A percentile compares a stretch with the other conserved stretches of the same genome.
These are phyloP conservation scores for Cucurbitaria berberidis DNA, from an alignment of 2,329 filamentous ascomycete genomes.

Conservation along the genomic window DNA sequence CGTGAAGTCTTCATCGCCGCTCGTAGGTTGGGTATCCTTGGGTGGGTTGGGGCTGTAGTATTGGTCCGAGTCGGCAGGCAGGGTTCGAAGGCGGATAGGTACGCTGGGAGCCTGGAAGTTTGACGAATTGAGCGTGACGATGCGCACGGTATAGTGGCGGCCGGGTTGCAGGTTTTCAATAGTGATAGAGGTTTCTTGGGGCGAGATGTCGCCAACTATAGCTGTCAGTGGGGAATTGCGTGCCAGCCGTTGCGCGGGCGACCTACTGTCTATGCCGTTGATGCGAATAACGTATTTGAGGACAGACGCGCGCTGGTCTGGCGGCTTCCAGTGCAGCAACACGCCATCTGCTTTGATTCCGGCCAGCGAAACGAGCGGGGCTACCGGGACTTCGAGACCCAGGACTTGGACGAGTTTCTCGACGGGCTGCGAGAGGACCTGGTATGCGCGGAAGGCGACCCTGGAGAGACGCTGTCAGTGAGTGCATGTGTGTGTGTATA, in stretches of 20 bases:
- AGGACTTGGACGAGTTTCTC: conserved; percentile 89
- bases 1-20: conserved; percentile 52
- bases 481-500: not conserved
- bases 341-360: conserved; percentile 87
- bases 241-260: not conserved
- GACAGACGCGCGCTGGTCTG: conserved; percentile 69
- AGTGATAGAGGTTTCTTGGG: conserved; percentile 84
- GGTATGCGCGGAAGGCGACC: conserved; percentile 84
- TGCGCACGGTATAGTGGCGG: conserved; percentile 90
- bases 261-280: conserved; percentile 85
- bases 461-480: conserved; percentile 52
- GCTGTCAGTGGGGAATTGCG: conserved; percentile 15
- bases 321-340: conserved; percentile 87
- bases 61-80: conserved; percentile 51
- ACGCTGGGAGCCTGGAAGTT: conserved; percentile 92
- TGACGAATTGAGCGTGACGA: conserved; percentile 87
- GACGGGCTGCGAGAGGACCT: conserved; percentile 88
- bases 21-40: conserved; percentile 52
- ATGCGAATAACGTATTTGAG: conserved; percentile 91
- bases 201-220: conserved; percentile 81
- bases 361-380: conserved; percentile 87
- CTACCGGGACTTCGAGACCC: conserved; percentile 89
- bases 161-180: conserved; percentile 86
- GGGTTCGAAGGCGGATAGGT: conserved; percentile 81
- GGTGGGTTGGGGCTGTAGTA: conserved; percentile 58